These are phyloP conservation scores for Solanum pinnatisectum DNA, from an alignment of 257 asterid genomes.

Conservation along the genomic window DNA sequence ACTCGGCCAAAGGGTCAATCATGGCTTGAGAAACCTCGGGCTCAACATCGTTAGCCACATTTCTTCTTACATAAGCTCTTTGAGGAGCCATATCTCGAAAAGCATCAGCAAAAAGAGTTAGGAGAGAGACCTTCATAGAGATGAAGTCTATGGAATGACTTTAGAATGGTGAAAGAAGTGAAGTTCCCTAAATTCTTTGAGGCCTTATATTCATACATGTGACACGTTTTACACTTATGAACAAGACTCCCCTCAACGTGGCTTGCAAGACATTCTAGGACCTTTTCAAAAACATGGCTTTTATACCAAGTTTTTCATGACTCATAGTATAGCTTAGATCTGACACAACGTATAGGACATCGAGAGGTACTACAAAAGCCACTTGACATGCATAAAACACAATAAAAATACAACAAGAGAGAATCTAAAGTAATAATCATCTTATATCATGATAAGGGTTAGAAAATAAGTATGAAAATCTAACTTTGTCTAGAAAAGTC, in stretches of 20 bases:
- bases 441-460: background rate
- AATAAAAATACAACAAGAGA: background rate
- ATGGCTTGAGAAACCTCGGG: background rate
- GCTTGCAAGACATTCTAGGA: background rate
- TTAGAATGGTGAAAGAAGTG: background rate
- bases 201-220: background rate
- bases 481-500: background rate
- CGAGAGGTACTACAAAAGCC: background rate
- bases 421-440: background rate
- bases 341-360: background rate
- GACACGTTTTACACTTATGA: background rate
- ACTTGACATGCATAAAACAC: background rate
- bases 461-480: background rate
- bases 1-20: background rate
- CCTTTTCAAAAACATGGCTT: background rate
- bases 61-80: background rate
- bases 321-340: background rate
- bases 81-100: background rate
- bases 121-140: background rate
- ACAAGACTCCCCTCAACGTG: background rate
- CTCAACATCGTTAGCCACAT: background rate
- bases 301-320: background rate
- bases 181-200: background rate
- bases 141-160: background rate
- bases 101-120: background rate